phyloP scores from a whole-genome alignment of 768 basidiomycete species.

The Russula vinacea region DNA sequence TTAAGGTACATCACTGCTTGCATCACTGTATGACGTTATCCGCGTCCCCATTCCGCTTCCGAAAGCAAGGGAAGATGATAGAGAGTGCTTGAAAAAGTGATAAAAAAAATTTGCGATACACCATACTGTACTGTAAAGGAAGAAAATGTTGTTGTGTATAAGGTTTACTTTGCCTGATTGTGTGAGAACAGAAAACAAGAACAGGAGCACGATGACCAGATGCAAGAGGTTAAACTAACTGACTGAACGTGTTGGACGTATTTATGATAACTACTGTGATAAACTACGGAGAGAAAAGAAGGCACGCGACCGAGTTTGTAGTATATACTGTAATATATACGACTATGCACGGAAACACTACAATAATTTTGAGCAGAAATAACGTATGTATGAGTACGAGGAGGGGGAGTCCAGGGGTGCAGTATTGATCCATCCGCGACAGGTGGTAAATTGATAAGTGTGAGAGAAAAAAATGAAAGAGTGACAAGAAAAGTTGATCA shows the following conservation, averaged over 20 bases:
- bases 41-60: not conserved
- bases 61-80: not conserved
- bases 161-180: not conserved
- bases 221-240: not conserved
- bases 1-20: no score
- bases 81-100: not conserved
- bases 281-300: not conserved
- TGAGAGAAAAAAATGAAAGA: not conserved
- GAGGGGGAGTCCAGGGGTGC: not conserved
- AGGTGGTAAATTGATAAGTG: not conserved
- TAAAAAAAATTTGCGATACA: not conserved
- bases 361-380: not conserved
- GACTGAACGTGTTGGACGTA: not conserved
- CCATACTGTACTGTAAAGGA: not conserved
- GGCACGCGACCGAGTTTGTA: not conserved
- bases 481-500: not conserved
- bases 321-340: not conserved
- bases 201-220: not conserved
- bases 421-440: not conserved
- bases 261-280: not conserved
- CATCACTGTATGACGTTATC: not conserved
- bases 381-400: slow-evolving; percentile 11
- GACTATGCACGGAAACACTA: not conserved
- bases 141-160: not conserved
- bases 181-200: not conserved